Evolutionary conservation across 495 filamentous ascomycete species (phyloP).

Genomic region (Letharia lupina): DNA sequence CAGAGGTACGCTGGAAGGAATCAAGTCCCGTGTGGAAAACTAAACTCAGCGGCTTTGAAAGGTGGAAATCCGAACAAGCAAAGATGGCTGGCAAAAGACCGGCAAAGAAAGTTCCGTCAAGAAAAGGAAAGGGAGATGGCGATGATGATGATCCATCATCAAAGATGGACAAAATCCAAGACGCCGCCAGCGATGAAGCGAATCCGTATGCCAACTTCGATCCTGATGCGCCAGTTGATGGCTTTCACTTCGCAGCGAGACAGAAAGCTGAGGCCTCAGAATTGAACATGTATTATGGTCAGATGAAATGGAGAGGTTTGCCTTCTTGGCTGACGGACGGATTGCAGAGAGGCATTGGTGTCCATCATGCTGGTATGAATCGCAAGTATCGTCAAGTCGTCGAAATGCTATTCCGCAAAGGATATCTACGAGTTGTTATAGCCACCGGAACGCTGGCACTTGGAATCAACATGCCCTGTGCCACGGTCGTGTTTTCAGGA

Average conservation of each 20-base stretch:
- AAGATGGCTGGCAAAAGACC: constrained; percentile 32
- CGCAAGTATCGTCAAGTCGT: constrained; percentile 62
- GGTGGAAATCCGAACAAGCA: constrained; percentile 40
- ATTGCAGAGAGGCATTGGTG: constrained; percentile 57
- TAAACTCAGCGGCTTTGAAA: constrained; percentile 43
- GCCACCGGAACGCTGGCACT: constrained; percentile 69
- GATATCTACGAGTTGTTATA: constrained; percentile 62
- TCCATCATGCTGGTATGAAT: constrained; percentile 75
- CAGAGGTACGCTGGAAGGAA: constrained; percentile 50
- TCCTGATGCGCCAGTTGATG: constrained; percentile 50
- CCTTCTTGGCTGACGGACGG: constrained; percentile 43
- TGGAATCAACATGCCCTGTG: constrained; percentile 81
- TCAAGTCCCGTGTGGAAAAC: constrained; percentile 49
- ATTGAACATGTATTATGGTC: constrained; percentile 38
- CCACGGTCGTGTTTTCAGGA: constrained; percentile 68
- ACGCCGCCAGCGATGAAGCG: constrained; percentile 44
- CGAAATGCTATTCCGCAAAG: constrained; percentile 66
- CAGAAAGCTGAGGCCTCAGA: constrained; percentile 46
- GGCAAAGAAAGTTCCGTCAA: constrained; percentile 32
- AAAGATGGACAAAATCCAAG: constrained; percentile 44
- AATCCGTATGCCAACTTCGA: constrained; percentile 54
- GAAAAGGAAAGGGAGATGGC: constrained; percentile 33
- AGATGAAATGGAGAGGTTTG: constrained; percentile 41
- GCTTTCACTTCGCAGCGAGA: constrained; percentile 57
- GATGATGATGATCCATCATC: constrained; percentile 35